Percentiles rank a stretch among this genome's conserved stretches.
phyloP scores from a whole-genome alignment of 305 asterid genomes.

The Fraxinus xanthoxyloides region DNA sequence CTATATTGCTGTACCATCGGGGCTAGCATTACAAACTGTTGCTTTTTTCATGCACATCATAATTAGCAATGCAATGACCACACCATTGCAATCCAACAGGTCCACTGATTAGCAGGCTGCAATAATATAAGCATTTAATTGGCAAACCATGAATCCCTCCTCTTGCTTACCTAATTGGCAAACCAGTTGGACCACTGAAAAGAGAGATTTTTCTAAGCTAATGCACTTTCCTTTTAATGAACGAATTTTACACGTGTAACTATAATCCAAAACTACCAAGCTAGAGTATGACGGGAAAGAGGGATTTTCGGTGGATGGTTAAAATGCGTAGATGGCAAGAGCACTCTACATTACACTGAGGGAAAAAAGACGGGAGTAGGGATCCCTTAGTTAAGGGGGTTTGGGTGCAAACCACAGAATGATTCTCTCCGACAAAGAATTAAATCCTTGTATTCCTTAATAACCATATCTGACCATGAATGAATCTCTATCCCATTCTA shows the following conservation, averaged over 20 bases:
- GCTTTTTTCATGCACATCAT: constrained; percentile 57
- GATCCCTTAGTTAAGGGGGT: not conserved
- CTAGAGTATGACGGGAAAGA: not conserved
- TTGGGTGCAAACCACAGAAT: not conserved
- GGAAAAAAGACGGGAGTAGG: not conserved
- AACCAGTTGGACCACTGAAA: constrained; percentile 22
- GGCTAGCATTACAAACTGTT: constrained; percentile 28
- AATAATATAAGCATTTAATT: constrained; percentile 35
- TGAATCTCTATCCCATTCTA: not conserved
- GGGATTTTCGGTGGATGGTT: not conserved
- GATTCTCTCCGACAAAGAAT: not conserved
- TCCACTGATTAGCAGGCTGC: constrained; percentile 51
- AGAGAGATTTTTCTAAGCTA: not conserved
- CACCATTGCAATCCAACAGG: constrained; percentile 37
- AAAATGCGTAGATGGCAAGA: not conserved
- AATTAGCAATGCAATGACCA: constrained; percentile 49
- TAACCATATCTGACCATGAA: not conserved
- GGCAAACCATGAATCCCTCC: constrained; percentile 25
- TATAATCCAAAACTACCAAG: not conserved
- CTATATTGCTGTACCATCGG: constrained; percentile 16
- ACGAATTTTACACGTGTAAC: not conserved
- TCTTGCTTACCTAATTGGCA: constrained; percentile 26
- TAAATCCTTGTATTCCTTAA: not conserved
- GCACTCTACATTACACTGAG: not conserved
- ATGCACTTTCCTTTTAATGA: not conserved